phyloP scores from a whole-genome alignment of 192 early-diverging fungal species.

The Coemansia asiatica region DNA sequence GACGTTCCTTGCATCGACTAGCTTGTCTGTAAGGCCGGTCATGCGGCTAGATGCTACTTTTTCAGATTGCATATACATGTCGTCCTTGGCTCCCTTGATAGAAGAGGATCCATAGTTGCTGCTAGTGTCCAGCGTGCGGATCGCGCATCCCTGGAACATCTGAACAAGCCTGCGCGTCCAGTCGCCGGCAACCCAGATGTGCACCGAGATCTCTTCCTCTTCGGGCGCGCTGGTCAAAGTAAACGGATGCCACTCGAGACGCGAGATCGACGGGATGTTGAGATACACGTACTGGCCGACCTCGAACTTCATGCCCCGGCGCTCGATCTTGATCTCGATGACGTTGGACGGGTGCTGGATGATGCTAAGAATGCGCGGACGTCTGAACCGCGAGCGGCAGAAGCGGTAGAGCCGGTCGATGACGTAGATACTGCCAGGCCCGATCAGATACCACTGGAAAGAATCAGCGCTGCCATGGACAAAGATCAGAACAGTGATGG shows the following conservation, averaged over 20 bases:
- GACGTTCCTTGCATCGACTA: conserved; percentile 4
- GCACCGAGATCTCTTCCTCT: conserved; percentile 71
- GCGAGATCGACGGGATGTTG: conserved; percentile 69
- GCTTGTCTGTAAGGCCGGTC: conserved; percentile 9
- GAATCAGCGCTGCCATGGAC: conserved; percentile 73
- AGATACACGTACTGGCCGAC: conserved; percentile 82
- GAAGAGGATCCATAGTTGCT: background rate
- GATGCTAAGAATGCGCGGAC: conserved; percentile 75
- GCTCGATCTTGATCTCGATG: conserved; percentile 78
- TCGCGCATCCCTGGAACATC: conserved; percentile 39
- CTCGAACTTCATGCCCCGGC: conserved; percentile 58
- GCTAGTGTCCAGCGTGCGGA: conserved; percentile 18
- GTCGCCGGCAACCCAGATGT: conserved; percentile 77
- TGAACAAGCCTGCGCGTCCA: conserved; percentile 67
- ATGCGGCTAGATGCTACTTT: conserved; percentile 13
- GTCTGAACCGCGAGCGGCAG: conserved; percentile 61
- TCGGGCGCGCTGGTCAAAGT: conserved; percentile 81
- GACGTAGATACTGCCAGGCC: conserved; percentile 63
- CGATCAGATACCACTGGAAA: conserved; percentile 79
- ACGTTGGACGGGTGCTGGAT: conserved; percentile 84
- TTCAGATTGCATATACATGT: conserved; percentile 25
- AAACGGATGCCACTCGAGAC: conserved; percentile 80
- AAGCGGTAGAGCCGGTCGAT: conserved; percentile 70
- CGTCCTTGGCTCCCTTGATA: background rate
- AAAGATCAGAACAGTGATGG: conserved; percentile 67